Base-by-base conservation (phyloP, 495 filamentous ascomycete species). In the Tuber microsphaerosporum region DNA sequence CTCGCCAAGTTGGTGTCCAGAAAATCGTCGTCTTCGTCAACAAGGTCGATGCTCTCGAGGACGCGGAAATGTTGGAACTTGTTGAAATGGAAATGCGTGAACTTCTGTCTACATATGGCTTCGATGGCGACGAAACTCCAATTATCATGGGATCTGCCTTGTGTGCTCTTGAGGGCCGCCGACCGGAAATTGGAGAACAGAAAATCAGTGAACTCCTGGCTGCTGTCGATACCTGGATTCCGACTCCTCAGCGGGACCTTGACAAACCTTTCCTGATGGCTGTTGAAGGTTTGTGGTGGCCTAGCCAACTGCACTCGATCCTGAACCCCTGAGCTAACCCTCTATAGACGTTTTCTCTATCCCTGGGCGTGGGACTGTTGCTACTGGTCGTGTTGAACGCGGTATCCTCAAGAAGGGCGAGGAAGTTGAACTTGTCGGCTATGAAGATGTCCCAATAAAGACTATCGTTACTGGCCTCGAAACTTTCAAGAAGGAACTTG, bases 1-100 rank as follows among this genome's bases (percentile, higher is more conserved):
- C 95, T 82, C 93, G 95, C 79, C 95, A 99, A 86, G 94, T 99
- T 82, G 95, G 95, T 88, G 92, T 99, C 79, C 92, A 97, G 87
- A 92, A 90, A 86, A 92, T 99, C 72, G 96, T 99, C 79, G 95
- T 99, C 77, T 99, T 99, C 86, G 96, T 99, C 82, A 99, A 99
- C 90, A 99, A 99, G 89, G 89, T 98, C 84, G 95, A 99, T 84
- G 91, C 93, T 74, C 87, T 99, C 44, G 94, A 99, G 77, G 95
- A 99, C 87, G 91, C 91, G 70, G 95, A 99, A 86, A 99, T 99
- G 95, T 90, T 99, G 89, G 95, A 99, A 87, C 91, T 99, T 73
- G 95, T 99, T 83, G 95, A 99, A 89, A 94, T 99, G 90, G 95
- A 99, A 87, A 99, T 99, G 95, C 92, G 95, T 82, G 95, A 99